Conservation (phyloP, 805 yeast genomes). For the Lipomyces sp. region DNA sequence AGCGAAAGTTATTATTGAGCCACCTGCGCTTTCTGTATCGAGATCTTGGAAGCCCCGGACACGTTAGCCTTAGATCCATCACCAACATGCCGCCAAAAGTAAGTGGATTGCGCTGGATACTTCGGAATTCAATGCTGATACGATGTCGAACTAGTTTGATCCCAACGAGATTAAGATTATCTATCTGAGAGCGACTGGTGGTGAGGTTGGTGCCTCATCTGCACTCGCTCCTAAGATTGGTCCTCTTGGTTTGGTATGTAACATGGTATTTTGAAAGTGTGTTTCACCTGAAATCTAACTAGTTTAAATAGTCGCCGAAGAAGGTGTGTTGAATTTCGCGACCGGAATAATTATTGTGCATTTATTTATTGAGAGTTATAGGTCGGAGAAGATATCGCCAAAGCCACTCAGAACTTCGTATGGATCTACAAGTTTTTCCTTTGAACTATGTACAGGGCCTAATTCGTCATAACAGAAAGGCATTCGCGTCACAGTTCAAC, state of each 20-base stretch:
- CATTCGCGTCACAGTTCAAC: constrained; percentile 97
- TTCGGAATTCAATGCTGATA: background rate
- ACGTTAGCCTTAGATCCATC: no score
- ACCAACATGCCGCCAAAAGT: constrained; percentile 26
- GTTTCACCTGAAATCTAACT: background rate
- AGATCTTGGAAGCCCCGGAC: no score
- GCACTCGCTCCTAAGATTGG: constrained; percentile 99
- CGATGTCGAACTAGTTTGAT: constrained; percentile 62
- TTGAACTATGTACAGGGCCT: background rate
- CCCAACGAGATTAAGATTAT: constrained; percentile 97
- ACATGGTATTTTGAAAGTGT: no score
- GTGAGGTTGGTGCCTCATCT: constrained; percentile 99
- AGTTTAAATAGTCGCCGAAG: constrained; percentile 17
- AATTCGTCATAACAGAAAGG: constrained; percentile 56
- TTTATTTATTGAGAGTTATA: no score
- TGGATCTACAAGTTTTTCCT: background rate
- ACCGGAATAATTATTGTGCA: no score
- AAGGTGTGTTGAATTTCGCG: constrained; percentile 99
- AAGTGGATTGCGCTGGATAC: constrained; percentile 1
- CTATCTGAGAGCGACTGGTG: constrained; percentile 99
- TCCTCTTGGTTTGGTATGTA: constrained; percentile 82
- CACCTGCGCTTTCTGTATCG: no score
- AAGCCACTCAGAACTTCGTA: constrained; percentile 93
- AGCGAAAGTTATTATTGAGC: no score
- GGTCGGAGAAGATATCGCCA: constrained; percentile 99